Base-by-base conservation (phyloP, 2,329 filamentous ascomycete species). In the Trematosphaeria pertusa region DNA sequence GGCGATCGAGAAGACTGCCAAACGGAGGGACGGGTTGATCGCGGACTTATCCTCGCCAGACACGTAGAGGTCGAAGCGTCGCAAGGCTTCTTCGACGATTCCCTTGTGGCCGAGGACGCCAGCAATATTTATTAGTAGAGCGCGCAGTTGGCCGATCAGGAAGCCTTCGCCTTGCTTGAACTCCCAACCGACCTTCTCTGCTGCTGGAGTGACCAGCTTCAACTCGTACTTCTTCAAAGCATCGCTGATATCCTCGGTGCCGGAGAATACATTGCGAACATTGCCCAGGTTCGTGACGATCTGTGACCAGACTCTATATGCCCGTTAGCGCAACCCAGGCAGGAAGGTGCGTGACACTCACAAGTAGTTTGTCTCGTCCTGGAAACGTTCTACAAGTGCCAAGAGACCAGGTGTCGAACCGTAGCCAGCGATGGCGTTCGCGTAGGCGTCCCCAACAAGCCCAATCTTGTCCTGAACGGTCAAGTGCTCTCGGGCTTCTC, bases 401-500 rank as follows among this genome's bases (percentile, higher is more conserved):
- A 99, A 78, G 10, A 99, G 80, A 7, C 89, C 88, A 18, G 91
- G 79, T 0, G 92, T 96, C 3, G 85, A 89, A 38, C 88, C 87
- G 66, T 94, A 85, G 17, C 94, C 94, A 47, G 94, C 89, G 50
- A 95, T 85, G 28, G 94, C 91, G 56, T 97, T 82, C 39, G 94
- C 91, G 36, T 89, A 88, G 15, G 93, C 91, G 63, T 96, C 95
- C 50, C 90, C 91, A 48, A 97, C 84, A 41, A 97, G 84, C 31
- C 91, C 90, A 61, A 97, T 96, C 78, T 94, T 96, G 75, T 99
- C 94, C 69, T 93, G 85, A 5, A 88, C 86, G 54, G 81, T 89
- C 18, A 99, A 81, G 58, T 86, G 85, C 58, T 89, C 81, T 12
- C 91, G 86, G 60, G 89, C 86, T 42, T 85, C 82, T 47, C 89